A percentile compares a stretch with the other conserved stretches of the same genome.
phyloP scores from a whole-genome alignment of 176 grass and related monocot genomes.

The Neostapfia colusana region DNA sequence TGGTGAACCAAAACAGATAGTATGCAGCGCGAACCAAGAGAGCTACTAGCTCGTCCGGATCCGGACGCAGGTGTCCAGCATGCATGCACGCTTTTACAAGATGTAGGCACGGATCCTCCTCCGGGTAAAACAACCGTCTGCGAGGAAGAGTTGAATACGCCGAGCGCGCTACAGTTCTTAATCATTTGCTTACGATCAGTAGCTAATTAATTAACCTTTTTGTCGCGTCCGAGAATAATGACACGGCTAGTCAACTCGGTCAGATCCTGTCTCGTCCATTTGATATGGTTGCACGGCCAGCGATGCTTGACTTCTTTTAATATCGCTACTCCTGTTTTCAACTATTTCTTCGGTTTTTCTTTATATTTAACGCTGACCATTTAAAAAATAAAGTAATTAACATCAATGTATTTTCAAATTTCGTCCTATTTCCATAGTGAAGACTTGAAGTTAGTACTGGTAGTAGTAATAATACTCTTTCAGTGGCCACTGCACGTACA shows the following conservation, averaged over 20 bases:
- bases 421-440: not conserved
- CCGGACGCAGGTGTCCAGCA: conserved; percentile 14
- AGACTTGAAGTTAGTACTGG: not conserved
- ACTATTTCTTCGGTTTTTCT: too few relatives aligned
- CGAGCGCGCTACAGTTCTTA: not conserved
- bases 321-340: not conserved
- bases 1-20: not conserved
- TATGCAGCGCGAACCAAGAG: not conserved
- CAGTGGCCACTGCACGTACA: not conserved
- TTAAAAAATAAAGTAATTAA: too few relatives aligned
- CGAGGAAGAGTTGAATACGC: conserved; percentile 19
- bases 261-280: conserved; percentile 19
- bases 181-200: not conserved
- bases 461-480: not conserved
- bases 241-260: conserved; percentile 26
- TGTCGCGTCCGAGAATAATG: conserved; percentile 15
- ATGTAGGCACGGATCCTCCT: not conserved
- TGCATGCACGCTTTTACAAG: not conserved
- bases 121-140: not conserved
- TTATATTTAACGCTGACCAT: too few relatives aligned
- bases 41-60: not conserved
- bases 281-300: not conserved
- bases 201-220: not conserved
- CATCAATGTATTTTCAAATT: too few relatives aligned
- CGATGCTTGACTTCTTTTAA: not conserved